Base-by-base conservation (phyloP, 2,329 filamentous ascomycete genomes). In the Aspergillus sojae region DNA sequence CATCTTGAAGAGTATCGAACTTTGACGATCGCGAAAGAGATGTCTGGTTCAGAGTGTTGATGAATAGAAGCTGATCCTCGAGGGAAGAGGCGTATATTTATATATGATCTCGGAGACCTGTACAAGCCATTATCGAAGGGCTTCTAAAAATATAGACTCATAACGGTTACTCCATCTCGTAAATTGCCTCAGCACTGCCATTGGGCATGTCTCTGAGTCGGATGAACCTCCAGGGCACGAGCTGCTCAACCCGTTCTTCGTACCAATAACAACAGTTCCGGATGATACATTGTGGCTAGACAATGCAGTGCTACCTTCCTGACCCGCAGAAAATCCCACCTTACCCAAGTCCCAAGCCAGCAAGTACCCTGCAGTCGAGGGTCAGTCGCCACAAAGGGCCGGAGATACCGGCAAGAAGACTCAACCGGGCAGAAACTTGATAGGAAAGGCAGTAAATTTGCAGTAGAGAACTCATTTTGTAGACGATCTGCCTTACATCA, bases 141-240 rank as follows among this genome's bases (percentile, higher is more conserved):
- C 26, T 30, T 26, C 36, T 30, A 36, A 30, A 34, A 60, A 43
- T 52, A 54, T 39, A 54, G 30, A 45, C 50, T 54, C 23, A 43
- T 34, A 5, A 14, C 36, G 23, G 6, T 26, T 16, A 21, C 48
- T 23, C 32, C 32, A 55, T 41, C 32, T 23, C n/a, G 52, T 55
- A 55, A 23, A 55, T 36, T 21, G 21, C 21, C 34, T 39, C 52
- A 9, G 21, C 52, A 9, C 21, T 28, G 16, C 11, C 32, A 60
- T 60, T 60, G 58, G 58, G 21, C 48, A 54, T 54, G 58, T 60
- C 58, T 60, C 48, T 54, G 36, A 54, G 48, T 9, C 19, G 36
- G 23, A 28, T 50, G 5, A 14, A 39, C 46, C 19, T 10, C 34
- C 11, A n/a, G 14, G 23, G 32, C 43, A 59, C 45, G 30, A 59